Evolutionary conservation across 1,139 yeast genomes (phyloP), one percentile per base, ranked within the genome.

Genomic region (Hyphopichia buzzinii): DNA sequence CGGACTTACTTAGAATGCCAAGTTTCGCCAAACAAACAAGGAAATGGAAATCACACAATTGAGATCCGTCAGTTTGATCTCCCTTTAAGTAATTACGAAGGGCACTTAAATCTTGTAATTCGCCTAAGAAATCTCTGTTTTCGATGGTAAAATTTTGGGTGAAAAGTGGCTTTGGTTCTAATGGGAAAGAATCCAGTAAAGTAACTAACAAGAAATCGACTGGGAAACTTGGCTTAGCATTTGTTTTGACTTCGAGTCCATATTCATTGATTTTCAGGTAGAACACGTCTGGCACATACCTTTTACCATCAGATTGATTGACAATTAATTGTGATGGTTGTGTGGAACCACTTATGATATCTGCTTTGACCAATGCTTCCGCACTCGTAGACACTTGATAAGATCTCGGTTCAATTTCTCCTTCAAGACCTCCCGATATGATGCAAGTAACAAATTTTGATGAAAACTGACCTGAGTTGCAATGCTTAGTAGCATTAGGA

Each of bases 161-260:
- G 51, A 81, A 78, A 36, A 68, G 45, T 3, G 86, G 81, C 4
- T 59, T 59, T 4, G 85, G 81, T 0, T 68, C 68, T 40, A 77
- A 68, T 2, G 96, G 96, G 74, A 92, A 92, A 1, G 98, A 96
- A 57, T 92, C 97, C 12, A 95, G 84, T 42, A 92, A 64, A 3
- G 97, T 84, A 1, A 92, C 95, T 36, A 94, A 64, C 42, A 94
- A 63, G 57, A 87, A 94, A 47, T 94, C 98, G 12, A 88, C 94
- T 0, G 99, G 99, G 59, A 94, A 89, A 5, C 96, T 88, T 0
- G 98, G 97, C 54, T 86, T 87, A 11, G 97, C 98, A 52, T 87
- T 85, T 30, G 81, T 79, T 54, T 88, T 89, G 13, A 92, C 95
- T 34, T 88, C 82, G 19, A 89, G 67, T 6, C 89, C 88, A 60